Evolutionary conservation across 257 asterid genomes (phyloP).

Genomic region (Thymus quinquecostatus): DNA sequence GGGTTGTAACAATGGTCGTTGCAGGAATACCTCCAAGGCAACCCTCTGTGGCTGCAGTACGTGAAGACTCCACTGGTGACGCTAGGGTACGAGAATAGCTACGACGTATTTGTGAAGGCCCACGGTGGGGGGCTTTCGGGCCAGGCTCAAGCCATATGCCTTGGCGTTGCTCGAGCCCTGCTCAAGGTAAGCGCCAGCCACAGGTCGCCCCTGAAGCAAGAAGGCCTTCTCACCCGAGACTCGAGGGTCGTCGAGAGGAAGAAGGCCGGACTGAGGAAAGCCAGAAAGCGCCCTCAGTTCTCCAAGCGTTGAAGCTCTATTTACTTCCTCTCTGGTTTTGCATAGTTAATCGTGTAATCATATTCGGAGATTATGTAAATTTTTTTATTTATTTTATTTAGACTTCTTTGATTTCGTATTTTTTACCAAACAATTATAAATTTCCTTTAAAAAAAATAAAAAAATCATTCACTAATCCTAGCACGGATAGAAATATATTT

Average conservation of each 20-base stretch:
- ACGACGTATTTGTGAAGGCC: constrained; percentile 90
- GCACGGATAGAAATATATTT: too few relatives aligned
- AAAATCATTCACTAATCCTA: too few relatives aligned
- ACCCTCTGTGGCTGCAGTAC: constrained; percentile 94
- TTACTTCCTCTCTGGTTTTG: neutral
- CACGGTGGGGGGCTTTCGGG: constrained; percentile 97
- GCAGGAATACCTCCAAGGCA: constrained; percentile 98
- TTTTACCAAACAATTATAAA: neutral
- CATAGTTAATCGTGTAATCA: neutral
- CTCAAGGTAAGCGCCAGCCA: constrained; percentile 88
- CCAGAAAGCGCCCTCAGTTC: constrained; percentile 96
- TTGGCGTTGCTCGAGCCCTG: constrained; percentile 95
- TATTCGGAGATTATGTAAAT: neutral
- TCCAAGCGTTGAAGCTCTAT: constrained; percentile 71
- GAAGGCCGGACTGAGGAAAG: constrained; percentile 88
- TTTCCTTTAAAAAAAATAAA: too few relatives aligned
- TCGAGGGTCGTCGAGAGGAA: constrained; percentile 95
- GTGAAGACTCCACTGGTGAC: constrained; percentile 79
- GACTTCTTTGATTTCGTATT: neutral
- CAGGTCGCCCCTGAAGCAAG: constrained; percentile 73
- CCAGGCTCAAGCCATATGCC: constrained; percentile 92
- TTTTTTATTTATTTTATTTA: neutral
- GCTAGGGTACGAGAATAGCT: constrained; percentile 85
- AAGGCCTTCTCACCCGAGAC: constrained; percentile 94
- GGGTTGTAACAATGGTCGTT: constrained; percentile 2